phyloP scores from a whole-genome alignment of 352 stramenopile species.

The Aphanomyces invadans region DNA sequence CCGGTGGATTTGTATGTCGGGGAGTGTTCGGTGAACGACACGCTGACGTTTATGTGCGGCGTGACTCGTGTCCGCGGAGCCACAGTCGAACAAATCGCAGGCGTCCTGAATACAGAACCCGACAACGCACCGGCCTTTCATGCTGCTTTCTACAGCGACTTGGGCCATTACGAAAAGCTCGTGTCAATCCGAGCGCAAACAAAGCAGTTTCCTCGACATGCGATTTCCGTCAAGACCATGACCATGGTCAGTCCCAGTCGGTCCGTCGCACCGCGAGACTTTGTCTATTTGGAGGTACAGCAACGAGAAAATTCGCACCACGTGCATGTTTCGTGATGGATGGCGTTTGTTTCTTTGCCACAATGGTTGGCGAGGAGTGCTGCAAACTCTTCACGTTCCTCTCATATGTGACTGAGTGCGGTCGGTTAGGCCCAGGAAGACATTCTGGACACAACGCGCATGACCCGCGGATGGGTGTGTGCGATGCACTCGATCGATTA shows the following conservation, averaged over 20 bases:
- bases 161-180: constrained; percentile 70
- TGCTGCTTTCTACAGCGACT: constrained; percentile 29
- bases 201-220: constrained; percentile 67
- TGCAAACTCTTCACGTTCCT: too few relatives aligned
- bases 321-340: neutral
- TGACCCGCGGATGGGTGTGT: constrained; percentile 54
- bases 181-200: constrained; percentile 53
- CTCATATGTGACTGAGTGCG: too few relatives aligned
- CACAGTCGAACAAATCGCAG: constrained; percentile 71
- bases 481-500: constrained; percentile 81
- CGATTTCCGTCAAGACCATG: constrained; percentile 71
- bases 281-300: constrained; percentile 75
- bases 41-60: constrained; percentile 38
- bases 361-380: too few relatives aligned
- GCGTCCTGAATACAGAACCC: constrained; percentile 55
- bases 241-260: constrained; percentile 64
- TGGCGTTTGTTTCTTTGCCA: too few relatives aligned
- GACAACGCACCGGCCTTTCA: constrained; percentile 33
- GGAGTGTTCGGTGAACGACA: constrained; percentile 17
- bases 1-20: constrained; percentile 66
- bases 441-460: constrained; percentile 71
- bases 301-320: neutral
- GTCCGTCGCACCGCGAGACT: constrained; percentile 62
- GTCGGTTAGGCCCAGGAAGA: constrained; percentile 72
- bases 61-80: constrained; percentile 57